Conservation (phyloP, 148 eudicot genomes). For the Hydrangea macrophylla region DNA sequence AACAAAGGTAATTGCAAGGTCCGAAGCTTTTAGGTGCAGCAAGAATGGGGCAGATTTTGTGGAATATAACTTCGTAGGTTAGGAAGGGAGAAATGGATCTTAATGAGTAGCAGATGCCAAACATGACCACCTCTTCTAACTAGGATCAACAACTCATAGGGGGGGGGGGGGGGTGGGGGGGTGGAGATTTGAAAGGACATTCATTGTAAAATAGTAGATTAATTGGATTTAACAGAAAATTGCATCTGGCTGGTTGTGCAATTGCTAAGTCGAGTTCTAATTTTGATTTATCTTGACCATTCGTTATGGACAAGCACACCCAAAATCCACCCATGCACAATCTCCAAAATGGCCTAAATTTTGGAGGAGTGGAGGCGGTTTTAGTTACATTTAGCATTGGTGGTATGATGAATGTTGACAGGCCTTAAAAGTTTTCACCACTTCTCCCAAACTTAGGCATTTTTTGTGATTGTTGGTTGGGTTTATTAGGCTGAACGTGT, state of each 20-base stretch:
- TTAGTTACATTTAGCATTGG: neutral
- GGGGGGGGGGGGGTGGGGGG: neutral
- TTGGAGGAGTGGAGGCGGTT: neutral
- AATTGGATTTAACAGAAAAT: neutral
- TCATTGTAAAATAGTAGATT: neutral
- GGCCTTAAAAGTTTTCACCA: too few relatives aligned
- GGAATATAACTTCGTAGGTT: neutral
- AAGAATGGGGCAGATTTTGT: neutral
- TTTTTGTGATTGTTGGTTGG: too few relatives aligned
- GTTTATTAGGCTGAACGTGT: too few relatives aligned
- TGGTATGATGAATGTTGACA: neutral
- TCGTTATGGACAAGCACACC: neutral
- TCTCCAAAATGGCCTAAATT: too few relatives aligned
- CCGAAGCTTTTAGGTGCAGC: neutral
- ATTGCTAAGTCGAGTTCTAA: neutral
- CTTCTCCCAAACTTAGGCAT: too few relatives aligned
- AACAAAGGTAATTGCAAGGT: neutral
- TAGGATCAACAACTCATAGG: neutral
- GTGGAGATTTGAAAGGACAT: neutral
- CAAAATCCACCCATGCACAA: neutral
- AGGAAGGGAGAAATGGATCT: neutral
- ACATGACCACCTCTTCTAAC: too few relatives aligned
- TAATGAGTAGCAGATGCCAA: neutral
- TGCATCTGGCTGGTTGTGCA: neutral
- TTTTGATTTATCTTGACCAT: neutral